Evolutionary conservation across 345 rosid genomes (phyloP).

Genomic region (Sisymbrium irio): DNA sequence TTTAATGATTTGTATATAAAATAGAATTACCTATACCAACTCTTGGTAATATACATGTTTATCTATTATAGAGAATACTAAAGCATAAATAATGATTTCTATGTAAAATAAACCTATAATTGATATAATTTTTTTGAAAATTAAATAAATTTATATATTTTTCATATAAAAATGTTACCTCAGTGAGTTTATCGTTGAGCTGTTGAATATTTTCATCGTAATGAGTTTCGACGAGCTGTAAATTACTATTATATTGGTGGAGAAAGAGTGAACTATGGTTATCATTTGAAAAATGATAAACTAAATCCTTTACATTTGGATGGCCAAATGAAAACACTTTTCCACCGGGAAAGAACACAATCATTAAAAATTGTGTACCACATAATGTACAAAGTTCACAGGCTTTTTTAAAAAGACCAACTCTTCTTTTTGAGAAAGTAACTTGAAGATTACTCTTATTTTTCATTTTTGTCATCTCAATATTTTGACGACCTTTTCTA

Average conservation of each 20-base stretch:
- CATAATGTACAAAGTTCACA: conserved; percentile 27
- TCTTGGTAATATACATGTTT: too few relatives aligned
- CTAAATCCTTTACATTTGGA: conserved; percentile 37
- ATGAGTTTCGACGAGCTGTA: conserved; percentile 34
- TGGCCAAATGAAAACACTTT: conserved; percentile 61
- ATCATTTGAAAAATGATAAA: conserved; percentile 27
- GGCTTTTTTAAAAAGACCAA: conserved; percentile 23
- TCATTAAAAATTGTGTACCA: conserved; percentile 1
- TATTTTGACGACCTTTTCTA: conserved; percentile 3
- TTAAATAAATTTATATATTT: too few relatives aligned
- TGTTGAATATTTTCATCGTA: conserved; percentile 33
- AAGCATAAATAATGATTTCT: too few relatives aligned
- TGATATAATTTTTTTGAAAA: background rate
- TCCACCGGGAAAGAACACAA: conserved; percentile 22
- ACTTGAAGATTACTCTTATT: background rate
- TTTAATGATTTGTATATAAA: too few relatives aligned
- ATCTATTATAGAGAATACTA: too few relatives aligned
- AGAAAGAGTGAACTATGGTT: background rate
- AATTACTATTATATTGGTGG: background rate
- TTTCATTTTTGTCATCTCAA: background rate
- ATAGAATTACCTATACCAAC: too few relatives aligned
- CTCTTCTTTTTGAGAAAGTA: conserved; percentile 26
- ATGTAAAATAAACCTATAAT: background rate
- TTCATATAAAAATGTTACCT: too few relatives aligned
- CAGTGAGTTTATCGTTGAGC: conserved; percentile 44